Evolutionary conservation across 768 basidiomycete species (phyloP), one percentile per base, ranked within the genome.

Genomic region (Mycena alexandri): DNA sequence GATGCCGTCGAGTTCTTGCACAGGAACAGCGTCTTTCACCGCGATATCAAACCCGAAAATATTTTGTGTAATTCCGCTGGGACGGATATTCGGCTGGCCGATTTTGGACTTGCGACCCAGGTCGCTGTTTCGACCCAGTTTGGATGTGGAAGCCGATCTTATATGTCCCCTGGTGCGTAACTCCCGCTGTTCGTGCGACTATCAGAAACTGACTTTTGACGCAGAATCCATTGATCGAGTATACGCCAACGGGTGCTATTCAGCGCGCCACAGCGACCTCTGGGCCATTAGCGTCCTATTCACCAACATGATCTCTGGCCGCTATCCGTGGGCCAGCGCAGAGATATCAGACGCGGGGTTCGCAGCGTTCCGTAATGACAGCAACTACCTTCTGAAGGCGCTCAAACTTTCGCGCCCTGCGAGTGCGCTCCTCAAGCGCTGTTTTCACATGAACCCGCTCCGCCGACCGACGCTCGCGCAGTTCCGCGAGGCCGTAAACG

Each of bases 11-110:
- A 85, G 51, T 82, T 85, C 72, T 85, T 84, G 68, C 89, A 90
- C 69, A 60, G 73, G 41, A 79, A 79, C 59, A 85, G 86, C 16
- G 82, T 89, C 67, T 87, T 80, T 71, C 89, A 90, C 72, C 62
- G 68, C 21, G 89, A 90, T 67, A 80, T 90, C 59, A 90, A 90
- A 76, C 89, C 89, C 0, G 89, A 89, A 71, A 88, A 83, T 71
- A 74, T 88, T 24, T 81, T 94, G 21, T 79, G 94, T 65, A 89
- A 89, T 72, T 34, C 44, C 25, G 61, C 25, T n/a, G 84, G 86
- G 14, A 69, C 75, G 61, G 76, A 72, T 54, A 79, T 87, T 48
- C 79, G 79, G 57, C 76, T 89, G 54, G 83, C 85, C 13, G 87
- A 89, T 72, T 89, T 89, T 79, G 88, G 88, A 7, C 77, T 88